Percentiles rank a stretch among this genome's conserved stretches.
These are phyloP conservation scores for Geum urbanum DNA, from an alignment of 306 rosid genomes.

Conservation along the genomic window DNA sequence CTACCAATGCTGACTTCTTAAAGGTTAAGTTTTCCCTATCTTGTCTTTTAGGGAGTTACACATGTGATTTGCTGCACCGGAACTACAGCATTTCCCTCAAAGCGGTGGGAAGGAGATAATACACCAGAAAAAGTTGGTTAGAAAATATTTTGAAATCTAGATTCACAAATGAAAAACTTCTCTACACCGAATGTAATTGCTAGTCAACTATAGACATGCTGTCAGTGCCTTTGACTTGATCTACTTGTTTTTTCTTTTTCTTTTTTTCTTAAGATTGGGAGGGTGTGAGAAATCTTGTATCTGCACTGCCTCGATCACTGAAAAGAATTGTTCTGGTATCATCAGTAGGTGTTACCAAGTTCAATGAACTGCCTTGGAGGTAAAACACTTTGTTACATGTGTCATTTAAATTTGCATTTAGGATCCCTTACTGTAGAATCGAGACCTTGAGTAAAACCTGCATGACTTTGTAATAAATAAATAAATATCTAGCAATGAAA, in stretches of 20 bases:
- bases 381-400: constrained; percentile 31
- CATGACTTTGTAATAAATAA: background rate
- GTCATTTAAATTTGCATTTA: background rate
- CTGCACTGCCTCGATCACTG: constrained; percentile 70
- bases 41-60: constrained; percentile 73
- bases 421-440: background rate
- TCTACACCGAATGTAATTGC: background rate
- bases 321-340: constrained; percentile 89
- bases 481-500: constrained; percentile 1
- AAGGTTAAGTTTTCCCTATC: constrained; percentile 12
- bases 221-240: constrained; percentile 15
- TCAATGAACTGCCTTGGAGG: constrained; percentile 93
- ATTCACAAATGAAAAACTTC: no score
- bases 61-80: constrained; percentile 97
- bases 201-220: background rate
- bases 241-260: background rate
- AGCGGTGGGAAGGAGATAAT: constrained; percentile 83
- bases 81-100: constrained; percentile 95
- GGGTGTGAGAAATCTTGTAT: constrained; percentile 82
- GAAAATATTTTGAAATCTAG: constrained; percentile 26
- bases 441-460: background rate
- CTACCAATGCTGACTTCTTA: background rate
- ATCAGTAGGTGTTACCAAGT: constrained; percentile 94
- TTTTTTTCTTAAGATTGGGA: constrained; percentile 73
- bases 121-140: constrained; percentile 90